A percentile compares a stretch with the other conserved stretches of the same genome.
These are phyloP conservation scores for Hylodesmum podocarpum DNA, from an alignment of 306 rosid genomes.

Conservation along the genomic window DNA sequence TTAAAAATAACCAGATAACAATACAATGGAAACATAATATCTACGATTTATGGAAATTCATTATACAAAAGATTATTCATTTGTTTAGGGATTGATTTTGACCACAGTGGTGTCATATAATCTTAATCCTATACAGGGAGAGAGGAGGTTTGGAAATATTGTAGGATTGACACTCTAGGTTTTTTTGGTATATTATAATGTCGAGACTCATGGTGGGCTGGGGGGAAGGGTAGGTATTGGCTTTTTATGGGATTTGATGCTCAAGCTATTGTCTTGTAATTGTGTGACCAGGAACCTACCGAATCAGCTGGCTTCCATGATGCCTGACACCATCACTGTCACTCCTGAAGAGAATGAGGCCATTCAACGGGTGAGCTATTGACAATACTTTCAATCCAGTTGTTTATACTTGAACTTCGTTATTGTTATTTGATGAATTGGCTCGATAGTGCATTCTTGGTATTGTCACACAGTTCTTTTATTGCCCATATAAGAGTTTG, in stretches of 20 bases:
- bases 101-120: neutral
- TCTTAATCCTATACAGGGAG: neutral
- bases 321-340: slow-evolving; percentile 63
- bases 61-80: neutral
- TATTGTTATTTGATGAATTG: neutral
- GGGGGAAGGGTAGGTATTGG: neutral
- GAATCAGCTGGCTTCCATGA: slow-evolving; percentile 46
- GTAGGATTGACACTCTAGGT: neutral
- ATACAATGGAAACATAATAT: neutral
- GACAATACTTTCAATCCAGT: neutral
- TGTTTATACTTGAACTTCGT: neutral
- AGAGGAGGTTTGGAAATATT: neutral
- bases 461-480: neutral
- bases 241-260: slow-evolving; percentile 12
- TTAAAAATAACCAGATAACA: neutral
- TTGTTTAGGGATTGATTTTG: neutral
- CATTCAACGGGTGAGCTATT: slow-evolving; percentile 74
- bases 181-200: neutral
- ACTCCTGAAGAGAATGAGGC: slow-evolving; percentile 87
- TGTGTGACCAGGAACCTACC: slow-evolving; percentile 49
- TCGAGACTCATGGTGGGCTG: neutral
- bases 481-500: neutral
- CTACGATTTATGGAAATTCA: neutral
- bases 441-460: slow-evolving; percentile 1
- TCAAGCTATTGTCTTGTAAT: slow-evolving; percentile 19